Evolutionary conservation across 257 asterid species (phyloP), one percentile per base, ranked within the genome.

Genomic region (Handroanthus guayacan): DNA sequence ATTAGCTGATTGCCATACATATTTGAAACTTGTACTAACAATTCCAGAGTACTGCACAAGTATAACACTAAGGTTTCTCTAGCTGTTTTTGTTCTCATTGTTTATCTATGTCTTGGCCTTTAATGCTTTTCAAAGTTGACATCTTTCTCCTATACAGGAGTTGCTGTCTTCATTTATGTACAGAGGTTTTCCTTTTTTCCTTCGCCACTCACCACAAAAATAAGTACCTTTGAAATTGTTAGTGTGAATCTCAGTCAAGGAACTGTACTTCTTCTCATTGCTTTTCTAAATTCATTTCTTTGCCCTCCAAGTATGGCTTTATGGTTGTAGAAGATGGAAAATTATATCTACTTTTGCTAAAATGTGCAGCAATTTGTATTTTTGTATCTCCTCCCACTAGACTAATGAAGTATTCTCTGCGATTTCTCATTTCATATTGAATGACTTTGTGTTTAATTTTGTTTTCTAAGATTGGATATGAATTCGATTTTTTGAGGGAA

Each of bases 401-500:
- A 62, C 34, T 43, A 9, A 61, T 52, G 6, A 38, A 56, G 47
- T 62, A 10, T 20, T 55, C 51, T 17, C 54, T 68, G 69, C 18
- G 50, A 14, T 78, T 60, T 18, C 63, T 45, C 41, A 57, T 73
- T 52, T 36, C 34, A 31, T 43, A 52, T 18, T 57, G 54, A 85
- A 73, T 79, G 66, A 80, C 55, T 8, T 44, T 72, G 43, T 67
- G 25, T 67, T 75, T 71, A 50, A 14, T 57, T 78, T 79, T 81
- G 20, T 83, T 43, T 51, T 84, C 65, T 71, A 77, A 95, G 99
- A 95, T 95, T 80, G 97, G 97, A 74, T 90, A 91, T 81, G 98
- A 95, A 77, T 95, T 95, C 84, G 69, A 95, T 86, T 95, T 95
- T 79, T 64, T 78, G 83, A 87, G 98, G 88, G 99, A 93, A 84